phyloP scores from a whole-genome alignment of 768 basidiomycete species.

The Phanerochaete sordida region DNA sequence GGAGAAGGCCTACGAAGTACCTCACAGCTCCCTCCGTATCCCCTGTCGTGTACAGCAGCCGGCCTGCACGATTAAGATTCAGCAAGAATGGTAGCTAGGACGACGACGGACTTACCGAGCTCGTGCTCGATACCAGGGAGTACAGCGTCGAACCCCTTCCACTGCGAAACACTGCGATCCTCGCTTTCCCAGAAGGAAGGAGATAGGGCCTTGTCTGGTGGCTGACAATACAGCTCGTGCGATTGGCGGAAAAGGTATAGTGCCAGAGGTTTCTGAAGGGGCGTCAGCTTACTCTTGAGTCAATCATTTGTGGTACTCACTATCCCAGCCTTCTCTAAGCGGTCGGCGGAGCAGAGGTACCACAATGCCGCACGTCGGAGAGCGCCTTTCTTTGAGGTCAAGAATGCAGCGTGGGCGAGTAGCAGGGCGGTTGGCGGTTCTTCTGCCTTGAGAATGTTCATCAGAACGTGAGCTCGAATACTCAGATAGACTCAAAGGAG shows the following conservation, averaged over 20 bases:
- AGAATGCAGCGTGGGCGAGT: constrained; percentile 72
- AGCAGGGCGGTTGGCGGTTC: constrained; percentile 79
- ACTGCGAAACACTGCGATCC: constrained; percentile 36
- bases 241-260: constrained; percentile 78
- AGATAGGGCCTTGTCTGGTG: constrained; percentile 57
- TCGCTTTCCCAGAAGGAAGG: constrained; percentile 82
- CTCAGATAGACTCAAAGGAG: neutral
- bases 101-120: constrained; percentile 44
- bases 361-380: constrained; percentile 69
- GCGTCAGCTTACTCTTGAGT: neutral
- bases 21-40: constrained; percentile 72
- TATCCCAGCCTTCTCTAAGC: constrained; percentile 80
- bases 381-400: constrained; percentile 56
- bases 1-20: constrained; percentile 73
- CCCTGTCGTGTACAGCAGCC: constrained; percentile 89
- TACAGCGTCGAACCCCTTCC: constrained; percentile 56
- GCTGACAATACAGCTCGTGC: constrained; percentile 53
- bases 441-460: constrained; percentile 55
- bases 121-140: constrained; percentile 77
- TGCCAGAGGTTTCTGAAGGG: constrained; percentile 75
- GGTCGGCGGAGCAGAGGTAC: constrained; percentile 74
- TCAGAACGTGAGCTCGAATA: neutral
- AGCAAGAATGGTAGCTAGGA: neutral
- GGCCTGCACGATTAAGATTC: constrained; percentile 42
- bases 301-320: constrained; percentile 42